Percentiles rank a stretch among this genome's conserved stretches.
Conservation (phyloP, 2,329 filamentous ascomycete species). For the Chaetothyriales sp. region DNA sequence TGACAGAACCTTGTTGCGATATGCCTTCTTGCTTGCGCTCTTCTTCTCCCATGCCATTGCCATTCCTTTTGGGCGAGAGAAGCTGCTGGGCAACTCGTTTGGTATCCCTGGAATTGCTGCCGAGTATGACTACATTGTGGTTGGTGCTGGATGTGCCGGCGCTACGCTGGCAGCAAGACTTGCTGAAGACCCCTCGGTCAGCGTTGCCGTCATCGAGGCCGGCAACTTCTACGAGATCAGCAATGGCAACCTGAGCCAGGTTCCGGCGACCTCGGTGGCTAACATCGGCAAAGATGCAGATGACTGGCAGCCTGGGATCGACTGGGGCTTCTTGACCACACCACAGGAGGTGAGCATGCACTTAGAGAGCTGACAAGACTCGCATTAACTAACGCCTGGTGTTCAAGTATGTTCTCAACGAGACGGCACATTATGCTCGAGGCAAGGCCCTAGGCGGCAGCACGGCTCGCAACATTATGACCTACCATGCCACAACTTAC, state of each 20-base stretch:
- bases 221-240: constrained; percentile 20
- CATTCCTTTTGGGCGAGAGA: no score
- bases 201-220: constrained; percentile 20
- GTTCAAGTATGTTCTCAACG: not conserved
- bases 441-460: constrained; percentile 29
- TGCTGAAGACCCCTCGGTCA: constrained; percentile 11
- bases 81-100: not conserved
- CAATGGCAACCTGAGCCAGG: constrained; percentile 19
- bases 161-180: constrained; percentile 1
- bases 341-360: constrained; percentile 8
- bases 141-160: constrained; percentile 5
- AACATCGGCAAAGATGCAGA: constrained; percentile 3
- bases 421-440: not conserved
- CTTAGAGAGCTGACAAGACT: not conserved
- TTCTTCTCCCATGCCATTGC: no score
- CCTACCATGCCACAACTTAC: constrained; percentile 26
- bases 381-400: no score
- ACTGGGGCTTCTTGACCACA: constrained; percentile 19
- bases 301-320: constrained; percentile 15
- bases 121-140: constrained; percentile 4
- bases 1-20: no score
- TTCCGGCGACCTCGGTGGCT: constrained; percentile 16
- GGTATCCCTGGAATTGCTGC: not conserved
- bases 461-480: constrained; percentile 31
- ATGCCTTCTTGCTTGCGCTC: no score